Conservation (phyloP, 768 basidiomycete genomes). For the Neoboletus subvelutipes region DNA sequence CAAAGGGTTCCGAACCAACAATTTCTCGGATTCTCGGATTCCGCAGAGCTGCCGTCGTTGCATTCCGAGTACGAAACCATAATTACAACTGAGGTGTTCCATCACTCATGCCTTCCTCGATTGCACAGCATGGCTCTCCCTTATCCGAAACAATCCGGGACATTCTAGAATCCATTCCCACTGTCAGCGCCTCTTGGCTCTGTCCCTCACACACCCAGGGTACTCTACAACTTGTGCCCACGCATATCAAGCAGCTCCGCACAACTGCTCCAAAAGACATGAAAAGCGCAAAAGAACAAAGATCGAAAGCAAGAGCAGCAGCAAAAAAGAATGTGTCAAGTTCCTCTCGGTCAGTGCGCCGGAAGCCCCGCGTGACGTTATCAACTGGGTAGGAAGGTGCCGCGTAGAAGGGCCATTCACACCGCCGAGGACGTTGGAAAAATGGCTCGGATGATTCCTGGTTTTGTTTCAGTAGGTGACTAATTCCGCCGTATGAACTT, state of each 20-base stretch:
- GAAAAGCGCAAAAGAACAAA: constrained; percentile 61
- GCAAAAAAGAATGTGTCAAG: constrained; percentile 38
- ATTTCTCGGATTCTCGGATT: constrained; percentile 66
- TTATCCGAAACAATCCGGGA: constrained; percentile 35
- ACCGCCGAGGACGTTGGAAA: background rate
- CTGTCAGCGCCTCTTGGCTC: constrained; percentile 67
- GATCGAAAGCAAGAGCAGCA: constrained; percentile 48
- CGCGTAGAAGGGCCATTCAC: background rate
- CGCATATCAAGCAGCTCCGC: constrained; percentile 77
- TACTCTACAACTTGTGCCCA: constrained; percentile 50
- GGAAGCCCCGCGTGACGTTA: constrained; percentile 24
- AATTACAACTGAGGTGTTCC: background rate
- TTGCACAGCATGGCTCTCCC: constrained; percentile 42
- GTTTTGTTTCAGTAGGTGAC: background rate
- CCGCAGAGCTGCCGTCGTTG: constrained; percentile 63
- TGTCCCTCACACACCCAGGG: constrained; percentile 23
- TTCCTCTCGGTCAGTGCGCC: constrained; percentile 13
- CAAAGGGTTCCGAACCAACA: constrained; percentile 60
- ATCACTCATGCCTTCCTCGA: constrained; percentile 1
- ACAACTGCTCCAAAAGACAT: constrained; percentile 82
- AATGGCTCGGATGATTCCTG: background rate
- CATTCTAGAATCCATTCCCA: constrained; percentile 51
- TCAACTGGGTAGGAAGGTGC: constrained; percentile 9
- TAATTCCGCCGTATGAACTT: background rate
- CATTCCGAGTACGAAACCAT: constrained; percentile 55